These are phyloP conservation scores for Plasmopara viticola DNA, from an alignment of 352 stramenopile species.

Conservation along the genomic window DNA sequence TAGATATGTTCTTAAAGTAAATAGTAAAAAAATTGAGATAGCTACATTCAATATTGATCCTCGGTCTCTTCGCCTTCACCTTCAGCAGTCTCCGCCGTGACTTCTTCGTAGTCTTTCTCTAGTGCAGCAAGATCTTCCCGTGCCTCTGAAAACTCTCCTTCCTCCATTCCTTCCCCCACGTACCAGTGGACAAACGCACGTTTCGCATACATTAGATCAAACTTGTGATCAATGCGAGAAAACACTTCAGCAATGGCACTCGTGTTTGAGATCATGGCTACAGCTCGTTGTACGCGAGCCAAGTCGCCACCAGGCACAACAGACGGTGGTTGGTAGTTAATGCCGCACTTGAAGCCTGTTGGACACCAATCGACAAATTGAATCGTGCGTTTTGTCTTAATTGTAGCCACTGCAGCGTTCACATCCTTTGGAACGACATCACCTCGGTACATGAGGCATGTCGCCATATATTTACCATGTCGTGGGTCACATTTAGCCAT, in stretches of 20 bases:
- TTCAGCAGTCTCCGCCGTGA: constrained; percentile 96
- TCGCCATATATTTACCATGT: too few relatives aligned
- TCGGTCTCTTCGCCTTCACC: constrained; percentile 91
- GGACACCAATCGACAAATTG: constrained; percentile 99
- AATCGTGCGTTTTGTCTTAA: constrained; percentile 99
- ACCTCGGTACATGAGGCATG: constrained; percentile 6
- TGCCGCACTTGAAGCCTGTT: constrained; percentile 97
- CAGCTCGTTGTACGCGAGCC: too few relatives aligned
- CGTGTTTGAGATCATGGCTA: too few relatives aligned
- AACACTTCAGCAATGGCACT: constrained; percentile 91
- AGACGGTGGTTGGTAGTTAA: constrained; percentile 68
- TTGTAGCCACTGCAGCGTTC: constrained; percentile 94
- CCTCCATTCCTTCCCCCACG: constrained; percentile 99
- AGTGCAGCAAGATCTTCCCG: constrained; percentile 89
- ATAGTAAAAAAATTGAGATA: neutral
- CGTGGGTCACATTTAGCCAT: too few relatives aligned
- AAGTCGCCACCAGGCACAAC: too few relatives aligned
- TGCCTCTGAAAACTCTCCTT: constrained; percentile 99
- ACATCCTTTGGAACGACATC: constrained; percentile 78
- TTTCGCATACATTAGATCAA: constrained; percentile 27
- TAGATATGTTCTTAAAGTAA: too few relatives aligned
- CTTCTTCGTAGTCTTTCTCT: constrained; percentile 98
- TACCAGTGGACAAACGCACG: constrained; percentile 99
- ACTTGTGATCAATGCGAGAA: constrained; percentile 28
- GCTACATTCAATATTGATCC: constrained; percentile 70